Conservation (phyloP, 2,329 filamentous ascomycete genomes). For the Pyrenochaeta sp. region DNA sequence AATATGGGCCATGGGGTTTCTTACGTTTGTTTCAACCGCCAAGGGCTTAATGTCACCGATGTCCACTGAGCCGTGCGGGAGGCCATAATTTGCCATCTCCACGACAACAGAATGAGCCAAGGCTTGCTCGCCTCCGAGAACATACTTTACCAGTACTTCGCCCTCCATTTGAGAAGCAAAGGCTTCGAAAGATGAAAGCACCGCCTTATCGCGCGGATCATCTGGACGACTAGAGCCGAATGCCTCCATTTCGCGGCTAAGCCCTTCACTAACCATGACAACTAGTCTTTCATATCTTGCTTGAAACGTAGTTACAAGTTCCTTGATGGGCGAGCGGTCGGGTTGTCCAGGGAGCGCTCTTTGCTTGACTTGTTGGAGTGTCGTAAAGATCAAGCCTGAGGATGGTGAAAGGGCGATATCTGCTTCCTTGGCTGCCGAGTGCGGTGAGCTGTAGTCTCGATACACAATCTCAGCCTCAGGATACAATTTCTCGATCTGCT, state of each 20-base stretch:
- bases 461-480: slow-evolving; percentile 65
- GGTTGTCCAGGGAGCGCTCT: slow-evolving; percentile 70
- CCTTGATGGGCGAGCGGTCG: slow-evolving; percentile 54
- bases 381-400: slow-evolving; percentile 75
- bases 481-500: slow-evolving; percentile 60
- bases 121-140: slow-evolving; percentile 53
- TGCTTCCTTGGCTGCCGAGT: slow-evolving; percentile 61
- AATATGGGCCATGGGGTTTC: background rate
- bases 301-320: slow-evolving; percentile 63
- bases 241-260: slow-evolving; percentile 36
- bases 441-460: slow-evolving; percentile 61
- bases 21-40: slow-evolving; percentile 65
- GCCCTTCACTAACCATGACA: slow-evolving; percentile 68
- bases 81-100: slow-evolving; percentile 46
- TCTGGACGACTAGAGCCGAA: slow-evolving; percentile 30
- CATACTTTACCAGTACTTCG: slow-evolving; percentile 49
- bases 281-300: slow-evolving; percentile 72
- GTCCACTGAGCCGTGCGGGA: slow-evolving; percentile 36
- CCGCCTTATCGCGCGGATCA: slow-evolving; percentile 53
- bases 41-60: slow-evolving; percentile 51
- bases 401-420: slow-evolving; percentile 77
- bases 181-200: slow-evolving; percentile 60
- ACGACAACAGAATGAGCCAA: slow-evolving; percentile 46
- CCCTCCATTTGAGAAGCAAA: slow-evolving; percentile 56
- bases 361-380: slow-evolving; percentile 76